These are phyloP conservation scores for Ophiocordyceps camponoti-rufipedis DNA, from an alignment of 2,329 filamentous ascomycete genomes.

Conservation along the genomic window DNA sequence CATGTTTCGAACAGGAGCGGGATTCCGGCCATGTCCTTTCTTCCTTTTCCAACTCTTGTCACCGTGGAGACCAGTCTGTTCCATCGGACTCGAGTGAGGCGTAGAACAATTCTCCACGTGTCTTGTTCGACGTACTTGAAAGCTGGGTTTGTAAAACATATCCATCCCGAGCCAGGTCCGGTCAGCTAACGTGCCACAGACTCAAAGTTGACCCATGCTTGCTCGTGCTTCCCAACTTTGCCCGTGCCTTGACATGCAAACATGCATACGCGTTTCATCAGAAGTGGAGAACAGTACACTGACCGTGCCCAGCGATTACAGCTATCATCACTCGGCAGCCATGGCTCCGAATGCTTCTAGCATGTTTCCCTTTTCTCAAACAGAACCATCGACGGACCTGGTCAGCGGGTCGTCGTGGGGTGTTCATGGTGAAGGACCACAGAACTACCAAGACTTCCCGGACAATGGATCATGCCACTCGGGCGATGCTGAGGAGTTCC, in stretches of 20 bases:
- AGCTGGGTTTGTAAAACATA: constrained; percentile 9
- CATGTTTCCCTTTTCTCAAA: constrained; percentile 40
- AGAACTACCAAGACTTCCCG: constrained; percentile 37
- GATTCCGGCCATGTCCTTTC: neutral
- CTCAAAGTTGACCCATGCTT: constrained; percentile 37
- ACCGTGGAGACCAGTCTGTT: neutral
- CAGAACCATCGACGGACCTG: constrained; percentile 39
- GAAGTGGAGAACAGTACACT: constrained; percentile 36
- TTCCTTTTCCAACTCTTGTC: neutral
- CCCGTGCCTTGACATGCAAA: neutral
- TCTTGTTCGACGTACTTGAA: neutral
- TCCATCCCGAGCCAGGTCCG: neutral
- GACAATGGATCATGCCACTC: constrained; percentile 29
- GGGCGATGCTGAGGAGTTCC: constrained; percentile 36
- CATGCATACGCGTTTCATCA: constrained; percentile 4
- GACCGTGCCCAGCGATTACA: constrained; percentile 37
- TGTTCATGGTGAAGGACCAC: constrained; percentile 37
- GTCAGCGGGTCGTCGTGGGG: constrained; percentile 36
- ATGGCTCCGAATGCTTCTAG: constrained; percentile 29
- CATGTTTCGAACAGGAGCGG: neutral
- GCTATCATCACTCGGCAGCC: constrained; percentile 31
- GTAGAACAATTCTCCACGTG: neutral
- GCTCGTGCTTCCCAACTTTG: constrained; percentile 12
- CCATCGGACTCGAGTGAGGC: neutral
- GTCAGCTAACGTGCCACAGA: constrained; percentile 16